These are phyloP conservation scores for Xeromyces bisporus DNA, from an alignment of 495 filamentous ascomycete species.

Conservation along the genomic window DNA sequence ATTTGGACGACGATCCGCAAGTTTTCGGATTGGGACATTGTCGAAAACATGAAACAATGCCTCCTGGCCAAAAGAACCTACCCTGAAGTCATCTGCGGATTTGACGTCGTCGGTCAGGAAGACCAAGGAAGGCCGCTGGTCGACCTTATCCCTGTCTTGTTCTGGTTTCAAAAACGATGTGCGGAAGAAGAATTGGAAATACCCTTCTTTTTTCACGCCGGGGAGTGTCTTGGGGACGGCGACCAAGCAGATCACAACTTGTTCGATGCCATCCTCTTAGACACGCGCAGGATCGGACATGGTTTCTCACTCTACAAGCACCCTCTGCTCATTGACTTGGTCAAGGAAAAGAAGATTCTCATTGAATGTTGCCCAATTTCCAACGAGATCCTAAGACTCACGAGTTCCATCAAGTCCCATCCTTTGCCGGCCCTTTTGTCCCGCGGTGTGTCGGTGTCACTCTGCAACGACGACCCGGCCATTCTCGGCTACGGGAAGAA, in stretches of 20 bases:
- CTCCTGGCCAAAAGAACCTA: constrained; percentile 63
- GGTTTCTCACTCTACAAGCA: constrained; percentile 82
- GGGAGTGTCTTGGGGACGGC: constrained; percentile 67
- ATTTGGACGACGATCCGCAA: constrained; percentile 69
- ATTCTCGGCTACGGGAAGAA: constrained; percentile 61
- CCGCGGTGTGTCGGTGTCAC: constrained; percentile 51
- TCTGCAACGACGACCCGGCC: constrained; percentile 78
- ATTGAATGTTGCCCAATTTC: constrained; percentile 78
- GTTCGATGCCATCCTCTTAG: constrained; percentile 77
- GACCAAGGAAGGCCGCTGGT: constrained; percentile 55
- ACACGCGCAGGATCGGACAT: constrained; percentile 76
- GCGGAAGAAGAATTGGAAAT: constrained; percentile 61
- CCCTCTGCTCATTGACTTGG: constrained; percentile 68
- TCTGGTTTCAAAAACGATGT: constrained; percentile 85
- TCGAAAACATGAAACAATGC: constrained; percentile 70
- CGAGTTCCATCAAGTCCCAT: constrained; percentile 57
- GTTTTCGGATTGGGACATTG: constrained; percentile 44
- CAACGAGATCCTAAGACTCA: constrained; percentile 67
- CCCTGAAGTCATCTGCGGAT: constrained; percentile 68
- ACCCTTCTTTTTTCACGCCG: constrained; percentile 94
- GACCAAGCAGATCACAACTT: constrained; percentile 65
- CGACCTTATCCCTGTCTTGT: constrained; percentile 64
- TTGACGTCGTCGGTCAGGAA: constrained; percentile 79
- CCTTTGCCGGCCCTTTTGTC: constrained; percentile 72
- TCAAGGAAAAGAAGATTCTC: constrained; percentile 75